Evolutionary conservation across 176 grass and related monocot genomes (phyloP).

Genomic region (Oryza meridionalis): DNA sequence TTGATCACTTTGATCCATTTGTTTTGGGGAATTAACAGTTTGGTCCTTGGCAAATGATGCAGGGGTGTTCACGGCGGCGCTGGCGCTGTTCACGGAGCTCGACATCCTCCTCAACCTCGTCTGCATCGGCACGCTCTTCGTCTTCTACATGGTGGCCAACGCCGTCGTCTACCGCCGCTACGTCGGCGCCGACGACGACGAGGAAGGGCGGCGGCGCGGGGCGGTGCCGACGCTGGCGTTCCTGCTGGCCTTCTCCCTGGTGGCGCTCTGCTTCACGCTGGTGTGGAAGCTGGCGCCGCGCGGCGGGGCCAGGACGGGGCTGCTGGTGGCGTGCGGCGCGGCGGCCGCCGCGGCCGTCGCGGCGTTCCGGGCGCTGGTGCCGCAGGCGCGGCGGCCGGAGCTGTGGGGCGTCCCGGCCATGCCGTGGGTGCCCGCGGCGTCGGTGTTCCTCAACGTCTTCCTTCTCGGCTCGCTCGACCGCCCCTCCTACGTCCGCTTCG

Average conservation of each 20-base stretch:
- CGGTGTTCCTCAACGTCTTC: constrained; percentile 91
- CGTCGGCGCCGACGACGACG: not conserved
- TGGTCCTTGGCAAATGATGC: not conserved
- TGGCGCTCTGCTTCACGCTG: constrained; percentile 70
- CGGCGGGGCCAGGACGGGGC: constrained; percentile 15
- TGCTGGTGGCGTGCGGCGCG: constrained; percentile 52
- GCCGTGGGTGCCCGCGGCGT: constrained; percentile 89
- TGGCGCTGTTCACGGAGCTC: constrained; percentile 91
- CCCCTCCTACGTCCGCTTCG: constrained; percentile 77
- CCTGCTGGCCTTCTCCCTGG: constrained; percentile 59
- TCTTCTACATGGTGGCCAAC: constrained; percentile 99
- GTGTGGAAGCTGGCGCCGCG: constrained; percentile 58
- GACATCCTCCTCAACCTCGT: constrained; percentile 85
- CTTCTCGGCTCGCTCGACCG: constrained; percentile 72
- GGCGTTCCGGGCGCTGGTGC: constrained; percentile 70
- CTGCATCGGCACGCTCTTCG: constrained; percentile 96
- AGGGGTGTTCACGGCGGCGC: constrained; percentile 76
- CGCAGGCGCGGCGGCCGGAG: constrained; percentile 61
- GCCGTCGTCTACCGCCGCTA: constrained; percentile 92
- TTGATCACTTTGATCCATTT: not conserved
- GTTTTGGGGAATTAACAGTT: not conserved
- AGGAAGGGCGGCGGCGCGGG: not conserved
- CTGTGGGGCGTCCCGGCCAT: constrained; percentile 93
- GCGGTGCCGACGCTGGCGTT: constrained; percentile 64
- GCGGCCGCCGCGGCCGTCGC: constrained; percentile 44